Base-by-base conservation (phyloP, 495 filamentous ascomycete species). In the Hypoxylon crocopeplum region DNA sequence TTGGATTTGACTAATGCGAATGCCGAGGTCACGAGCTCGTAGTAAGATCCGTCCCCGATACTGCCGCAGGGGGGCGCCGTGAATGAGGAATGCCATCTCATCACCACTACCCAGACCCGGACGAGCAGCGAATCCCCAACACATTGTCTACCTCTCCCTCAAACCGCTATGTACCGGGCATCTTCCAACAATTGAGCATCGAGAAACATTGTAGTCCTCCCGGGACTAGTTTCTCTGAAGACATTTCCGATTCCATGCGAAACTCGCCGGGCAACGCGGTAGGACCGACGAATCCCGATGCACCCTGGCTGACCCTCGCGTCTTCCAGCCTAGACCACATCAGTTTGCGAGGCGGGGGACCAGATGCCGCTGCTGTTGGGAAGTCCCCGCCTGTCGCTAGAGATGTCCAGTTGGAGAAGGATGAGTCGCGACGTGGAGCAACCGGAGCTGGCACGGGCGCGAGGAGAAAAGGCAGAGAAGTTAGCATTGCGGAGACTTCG, bases 11-110 rank as follows among this genome's bases (percentile, higher is more conserved):
- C 49, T 33, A 52, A 57, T 55, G 61, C 61, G 61, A 59, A 64
- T 64, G 61, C 61, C 55, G 61, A 59, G 50, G 58, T 56, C 61
- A 64, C 61, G 61, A 59, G 55, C n/a, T 46, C 55, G 61, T 55
- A 59, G 61, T 56, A 52, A 58, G 46, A 59, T 48, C 46, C 55
- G 61, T 59, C 61, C 61, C 55, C 61, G 61, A 59, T 44, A 46
- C 51, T 64, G 55, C 61, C 55, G 61, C 55, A 64, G 59, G 55
- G 61, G 55, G 61, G 55, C 55, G 50, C 45, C 61, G 54, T 64
- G 55, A 64, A 64, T 47, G 55, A 64, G 61, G 61, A 59, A 64
- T 64, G 61, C 61, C 49, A 59, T 56, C 61, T 45, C 61, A 59
- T 64, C 54, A 64, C 22, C 46, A 48, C 36, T 24, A 59, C 45